Evolutionary conservation across 495 filamentous ascomycete genomes (phyloP), one percentile per base, ranked within the genome.

Genomic region (Penicillium bialowiezense): DNA sequence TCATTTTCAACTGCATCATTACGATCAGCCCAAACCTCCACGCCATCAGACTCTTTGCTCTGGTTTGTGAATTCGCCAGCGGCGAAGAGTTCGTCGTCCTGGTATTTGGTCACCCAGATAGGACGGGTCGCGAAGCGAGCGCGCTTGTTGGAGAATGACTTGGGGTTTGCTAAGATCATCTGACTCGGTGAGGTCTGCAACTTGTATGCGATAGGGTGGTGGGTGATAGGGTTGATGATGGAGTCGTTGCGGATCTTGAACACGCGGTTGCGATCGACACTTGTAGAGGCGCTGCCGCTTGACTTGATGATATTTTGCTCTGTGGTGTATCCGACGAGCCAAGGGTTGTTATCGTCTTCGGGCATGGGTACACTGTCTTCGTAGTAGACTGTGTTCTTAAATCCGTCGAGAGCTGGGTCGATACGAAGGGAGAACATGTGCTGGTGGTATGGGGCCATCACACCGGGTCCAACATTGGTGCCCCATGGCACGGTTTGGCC

Each of bases 341-440:
- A 82, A 0, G 89, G 89, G 70, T 96, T 96, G 6, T 74, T 73
- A 1, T 65, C 63, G n/a, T 82, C 82, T 31, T 86, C 79, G 7
- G 88, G 84, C 73, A 91, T 82, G 0, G 88, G 70, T 35, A 88
- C 77, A 6, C 84, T 80, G 59, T 91, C 88, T 37, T 89, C 85
- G 60, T 83, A 85, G 23, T 82, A 80, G 5, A 90, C 63, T 1
- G 83, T 77, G 59, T 91, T 91, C 32, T 76, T 67, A 54, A 79
- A 79, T 2, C 90, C 92, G 48, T 89, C 90, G 36, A 96, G 64
- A 18, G 81, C 80, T 1, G 91, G 91, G 60, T 97, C 91, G 15
- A 97, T 78, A 8, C 91, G 88, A 5, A 96, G 82, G 4, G 86
- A 89, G 71, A 97, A 95, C 63, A 96, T 84, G 70, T 97, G 91